Evolutionary conservation across 371 early-diverging fungal genomes (phyloP).

Genomic region (Actinomortierella wolfii): DNA sequence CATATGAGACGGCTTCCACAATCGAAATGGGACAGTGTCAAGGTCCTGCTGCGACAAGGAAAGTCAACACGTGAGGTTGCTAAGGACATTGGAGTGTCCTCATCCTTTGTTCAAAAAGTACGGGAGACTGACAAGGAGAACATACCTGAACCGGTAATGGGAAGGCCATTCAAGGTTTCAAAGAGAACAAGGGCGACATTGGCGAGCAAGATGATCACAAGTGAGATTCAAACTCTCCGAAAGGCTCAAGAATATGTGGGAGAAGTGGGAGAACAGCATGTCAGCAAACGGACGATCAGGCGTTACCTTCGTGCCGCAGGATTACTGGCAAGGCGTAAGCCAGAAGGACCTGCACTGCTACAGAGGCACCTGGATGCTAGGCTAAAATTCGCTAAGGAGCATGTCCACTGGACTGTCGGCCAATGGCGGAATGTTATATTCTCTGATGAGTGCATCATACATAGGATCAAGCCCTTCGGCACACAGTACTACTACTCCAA

Average conservation of each 20-base stretch:
- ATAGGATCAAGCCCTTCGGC: background rate
- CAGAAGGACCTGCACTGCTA: no score
- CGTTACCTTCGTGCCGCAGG: no score
- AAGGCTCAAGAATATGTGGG: no score
- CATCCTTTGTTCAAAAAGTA: background rate
- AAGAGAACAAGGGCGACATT: no score
- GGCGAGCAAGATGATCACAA: no score
- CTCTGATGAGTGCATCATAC: slow-evolving; percentile 5
- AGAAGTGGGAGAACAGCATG: no score
- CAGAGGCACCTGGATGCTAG: background rate
- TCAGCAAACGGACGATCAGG: no score
- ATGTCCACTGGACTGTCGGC: slow-evolving; percentile 4
- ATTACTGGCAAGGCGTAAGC: no score
- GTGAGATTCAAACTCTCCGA: no score
- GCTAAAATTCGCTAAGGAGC: slow-evolving; percentile 5
- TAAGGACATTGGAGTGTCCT: background rate
- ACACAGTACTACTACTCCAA: background rate
- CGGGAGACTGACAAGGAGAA: slow-evolving; percentile 8
- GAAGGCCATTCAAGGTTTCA: no score
- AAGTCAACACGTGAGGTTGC: slow-evolving; percentile 4
- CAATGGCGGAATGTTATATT: slow-evolving; percentile 8
- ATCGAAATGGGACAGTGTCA: no score
- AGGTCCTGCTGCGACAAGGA: slow-evolving; percentile 4
- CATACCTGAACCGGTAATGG: slow-evolving; percentile 6
- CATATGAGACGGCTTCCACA: no score